Evolutionary conservation across 2,329 filamentous ascomycete genomes (phyloP).

Genomic region (Acrodontium crateriforme): DNA sequence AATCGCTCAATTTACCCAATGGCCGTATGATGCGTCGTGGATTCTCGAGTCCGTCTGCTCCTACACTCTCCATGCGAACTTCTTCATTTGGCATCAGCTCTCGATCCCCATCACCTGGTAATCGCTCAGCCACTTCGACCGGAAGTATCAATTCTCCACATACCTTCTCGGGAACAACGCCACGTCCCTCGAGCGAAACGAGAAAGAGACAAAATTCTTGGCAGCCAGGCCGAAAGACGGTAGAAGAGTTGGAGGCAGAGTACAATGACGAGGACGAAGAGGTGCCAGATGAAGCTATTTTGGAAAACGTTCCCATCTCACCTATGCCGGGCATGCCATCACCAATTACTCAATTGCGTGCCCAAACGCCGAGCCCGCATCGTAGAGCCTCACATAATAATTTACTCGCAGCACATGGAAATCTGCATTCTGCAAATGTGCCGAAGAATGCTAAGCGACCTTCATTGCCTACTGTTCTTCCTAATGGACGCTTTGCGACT

Average conservation of each 20-base stretch:
- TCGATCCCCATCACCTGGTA: slow-evolving; percentile 22
- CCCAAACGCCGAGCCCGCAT: slow-evolving; percentile 22
- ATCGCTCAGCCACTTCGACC: no score
- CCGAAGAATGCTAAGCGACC: slow-evolving; percentile 22
- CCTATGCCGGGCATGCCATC: slow-evolving; percentile 31
- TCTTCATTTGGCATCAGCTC: no score
- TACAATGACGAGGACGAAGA: slow-evolving; percentile 65
- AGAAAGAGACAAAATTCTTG: slow-evolving; percentile 39
- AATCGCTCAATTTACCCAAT: slow-evolving; percentile 25
- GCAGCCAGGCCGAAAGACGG: slow-evolving; percentile 57
- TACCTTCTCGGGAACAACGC: slow-evolving; percentile 7
- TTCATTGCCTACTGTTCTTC: slow-evolving; percentile 13
- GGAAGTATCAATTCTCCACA: slow-evolving; percentile 7
- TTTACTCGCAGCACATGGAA: slow-evolving; percentile 12
- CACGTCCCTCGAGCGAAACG: no score
- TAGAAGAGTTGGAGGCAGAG: slow-evolving; percentile 59
- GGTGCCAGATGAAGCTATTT: slow-evolving; percentile 62
- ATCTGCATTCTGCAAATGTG: slow-evolving; percentile 21
- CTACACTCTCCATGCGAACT: slow-evolving; percentile 11
- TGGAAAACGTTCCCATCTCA: slow-evolving; percentile 73
- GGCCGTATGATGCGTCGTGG: slow-evolving; percentile 25
- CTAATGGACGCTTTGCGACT: slow-evolving; percentile 10
- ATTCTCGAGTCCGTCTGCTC: slow-evolving; percentile 24
- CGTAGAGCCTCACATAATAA: slow-evolving; percentile 16
- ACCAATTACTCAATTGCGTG: slow-evolving; percentile 5